A percentile compares a stretch with the other conserved stretches of the same genome.
These are phyloP conservation scores for Aspergillus viridinutans DNA, from an alignment of 2,329 filamentous ascomycete genomes.

Conservation along the genomic window DNA sequence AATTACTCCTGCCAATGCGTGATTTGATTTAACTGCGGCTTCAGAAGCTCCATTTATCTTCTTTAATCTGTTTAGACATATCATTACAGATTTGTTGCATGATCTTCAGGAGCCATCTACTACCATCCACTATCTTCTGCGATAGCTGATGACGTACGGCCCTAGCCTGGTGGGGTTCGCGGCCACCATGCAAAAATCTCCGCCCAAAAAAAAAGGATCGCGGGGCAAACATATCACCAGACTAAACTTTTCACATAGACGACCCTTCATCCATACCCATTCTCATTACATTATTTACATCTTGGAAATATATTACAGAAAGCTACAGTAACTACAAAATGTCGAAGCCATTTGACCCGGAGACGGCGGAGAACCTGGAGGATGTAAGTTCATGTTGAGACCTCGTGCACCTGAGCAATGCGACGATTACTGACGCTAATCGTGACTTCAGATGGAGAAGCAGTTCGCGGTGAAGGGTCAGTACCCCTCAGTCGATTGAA, in stretches of 20 bases:
- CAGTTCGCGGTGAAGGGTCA: conserved; percentile 95
- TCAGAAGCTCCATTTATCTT: neutral
- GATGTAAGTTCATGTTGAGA: conserved; percentile 49
- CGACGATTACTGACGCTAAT: conserved; percentile 21
- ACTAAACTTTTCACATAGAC: conserved; percentile 2
- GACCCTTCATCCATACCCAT: too few species aligned
- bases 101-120: neutral
- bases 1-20: neutral
- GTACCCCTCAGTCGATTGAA: conserved; percentile 2
- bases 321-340: conserved; percentile 20
- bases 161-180: conserved; percentile 5
- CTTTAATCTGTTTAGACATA: neutral
- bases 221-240: conserved; percentile 22
- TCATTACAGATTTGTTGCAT: neutral
- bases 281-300: neutral
- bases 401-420: neutral
- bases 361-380: conserved; percentile 66
- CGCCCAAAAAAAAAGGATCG: conserved; percentile 25
- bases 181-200: conserved; percentile 16
- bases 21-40: neutral
- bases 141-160: conserved; percentile 15
- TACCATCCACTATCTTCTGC: neutral
- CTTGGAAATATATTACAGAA: neutral
- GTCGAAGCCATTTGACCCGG: conserved; percentile 49
- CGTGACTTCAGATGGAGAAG: conserved; percentile 75